These are phyloP conservation scores for Trichoderma atroviride DNA, from an alignment of 2,329 filamentous ascomycete genomes.

Conservation along the genomic window DNA sequence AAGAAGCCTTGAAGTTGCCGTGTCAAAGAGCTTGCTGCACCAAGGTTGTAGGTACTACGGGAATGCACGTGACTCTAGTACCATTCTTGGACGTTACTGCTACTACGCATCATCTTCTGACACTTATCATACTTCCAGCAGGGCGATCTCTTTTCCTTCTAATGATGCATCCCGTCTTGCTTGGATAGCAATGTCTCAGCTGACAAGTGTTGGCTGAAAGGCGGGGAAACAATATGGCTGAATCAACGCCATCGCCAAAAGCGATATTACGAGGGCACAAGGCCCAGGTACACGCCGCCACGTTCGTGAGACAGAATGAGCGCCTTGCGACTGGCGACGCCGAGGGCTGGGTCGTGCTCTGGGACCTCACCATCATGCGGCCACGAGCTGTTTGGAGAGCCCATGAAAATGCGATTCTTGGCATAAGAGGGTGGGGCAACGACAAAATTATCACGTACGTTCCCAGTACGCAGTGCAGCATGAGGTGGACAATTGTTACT, in stretches of 20 bases:
- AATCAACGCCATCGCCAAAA: conserved; percentile 46
- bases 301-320: conserved; percentile 72
- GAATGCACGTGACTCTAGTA: conserved; percentile 10
- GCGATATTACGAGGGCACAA: conserved; percentile 83
- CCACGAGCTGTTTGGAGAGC: conserved; percentile 84
- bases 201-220: not conserved
- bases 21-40: not conserved
- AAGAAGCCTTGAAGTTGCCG: not conserved
- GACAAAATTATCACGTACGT: conserved; percentile 82
- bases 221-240: conserved; percentile 33
- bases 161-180: not conserved
- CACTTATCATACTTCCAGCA: not conserved
- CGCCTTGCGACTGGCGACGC: conserved; percentile 85
- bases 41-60: not conserved
- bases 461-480: not conserved
- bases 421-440: conserved; percentile 69
- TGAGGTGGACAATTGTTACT: not conserved
- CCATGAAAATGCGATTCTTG: conserved; percentile 77
- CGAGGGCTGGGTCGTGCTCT: conserved; percentile 84
- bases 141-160: not conserved
- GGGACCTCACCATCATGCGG: conserved; percentile 81
- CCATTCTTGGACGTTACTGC: not conserved
- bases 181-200: conserved; percentile 13
- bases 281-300: conserved; percentile 74
- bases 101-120: not conserved